Evolutionary conservation across 1,284 basidiomycete genomes (phyloP).

Genomic region (Trichosporon sp.): DNA sequence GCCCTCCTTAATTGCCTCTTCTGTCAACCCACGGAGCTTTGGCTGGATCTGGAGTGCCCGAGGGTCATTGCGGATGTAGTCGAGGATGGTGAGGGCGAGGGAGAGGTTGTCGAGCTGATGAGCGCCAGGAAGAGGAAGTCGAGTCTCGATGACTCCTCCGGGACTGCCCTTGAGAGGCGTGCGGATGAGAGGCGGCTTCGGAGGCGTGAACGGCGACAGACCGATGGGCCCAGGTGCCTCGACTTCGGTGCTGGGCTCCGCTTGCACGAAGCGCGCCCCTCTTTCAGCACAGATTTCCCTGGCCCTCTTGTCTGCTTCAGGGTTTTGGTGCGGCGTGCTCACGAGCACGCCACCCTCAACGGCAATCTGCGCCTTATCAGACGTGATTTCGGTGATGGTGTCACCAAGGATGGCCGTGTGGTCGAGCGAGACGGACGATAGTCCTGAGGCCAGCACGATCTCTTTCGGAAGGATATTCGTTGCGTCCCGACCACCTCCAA

Average conservation of each 20-base stretch:
- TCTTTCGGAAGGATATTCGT: constrained; percentile 79
- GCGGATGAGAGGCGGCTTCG: constrained; percentile 17
- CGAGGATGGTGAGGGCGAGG: constrained; percentile 62
- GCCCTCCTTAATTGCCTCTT: constrained; percentile 55
- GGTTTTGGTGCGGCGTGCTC: constrained; percentile 62
- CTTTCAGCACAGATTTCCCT: constrained; percentile 45
- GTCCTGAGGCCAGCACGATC: constrained; percentile 66
- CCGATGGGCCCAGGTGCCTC: constrained; percentile 31
- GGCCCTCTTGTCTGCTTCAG: constrained; percentile 53
- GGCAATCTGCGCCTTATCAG: constrained; percentile 79
- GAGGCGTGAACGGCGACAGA: constrained; percentile 23
- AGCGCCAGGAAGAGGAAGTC: constrained; percentile 61
- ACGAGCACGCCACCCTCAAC: constrained; percentile 65
- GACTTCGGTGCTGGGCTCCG: constrained; percentile 8
- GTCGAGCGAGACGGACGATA: constrained; percentile 85
- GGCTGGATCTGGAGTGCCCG: constrained; percentile 40
- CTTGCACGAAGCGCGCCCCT: constrained; percentile 28
- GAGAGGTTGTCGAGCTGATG: constrained; percentile 80
- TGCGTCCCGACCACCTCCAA: constrained; percentile 88
- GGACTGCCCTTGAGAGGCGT: constrained; percentile 15
- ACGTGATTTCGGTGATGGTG: constrained; percentile 67
- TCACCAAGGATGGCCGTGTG: constrained; percentile 84
- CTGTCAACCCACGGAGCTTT: constrained; percentile 48
- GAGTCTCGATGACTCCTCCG: constrained; percentile 14
- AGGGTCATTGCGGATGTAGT: constrained; percentile 55